Evolutionary conservation across 306 rosid genomes (phyloP).

Genomic region (Malus asiatica): DNA sequence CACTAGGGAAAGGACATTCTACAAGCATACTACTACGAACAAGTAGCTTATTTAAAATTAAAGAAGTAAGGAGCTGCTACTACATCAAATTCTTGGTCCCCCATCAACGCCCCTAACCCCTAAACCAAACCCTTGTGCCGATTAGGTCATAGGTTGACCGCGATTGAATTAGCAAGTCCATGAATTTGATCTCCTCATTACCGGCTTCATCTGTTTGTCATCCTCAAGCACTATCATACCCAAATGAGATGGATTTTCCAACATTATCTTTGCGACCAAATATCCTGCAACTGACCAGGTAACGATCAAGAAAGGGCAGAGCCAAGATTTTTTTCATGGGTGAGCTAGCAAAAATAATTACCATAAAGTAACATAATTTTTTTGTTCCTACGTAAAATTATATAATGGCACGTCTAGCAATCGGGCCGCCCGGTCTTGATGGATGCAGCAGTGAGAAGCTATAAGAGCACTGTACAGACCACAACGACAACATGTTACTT

Average conservation of each 20-base stretch:
- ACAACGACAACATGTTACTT: conserved; percentile 8
- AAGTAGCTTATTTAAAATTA: not conserved
- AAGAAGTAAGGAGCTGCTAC: not conserved
- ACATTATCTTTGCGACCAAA: conserved; percentile 68
- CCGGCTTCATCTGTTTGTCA: conserved; percentile 50
- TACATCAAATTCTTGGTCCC: not conserved
- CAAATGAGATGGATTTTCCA: conserved; percentile 67
- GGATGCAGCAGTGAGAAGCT: conserved; percentile 71
- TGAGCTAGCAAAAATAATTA: no score
- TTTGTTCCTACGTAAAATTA: no score
- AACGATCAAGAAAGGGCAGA: no score
- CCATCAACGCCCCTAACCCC: not conserved
- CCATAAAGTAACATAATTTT: no score
- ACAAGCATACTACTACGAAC: not conserved
- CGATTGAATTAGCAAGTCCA: conserved; percentile 33
- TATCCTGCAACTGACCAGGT: conserved; percentile 75
- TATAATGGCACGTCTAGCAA: conserved; percentile 56
- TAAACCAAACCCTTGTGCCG: not conserved
- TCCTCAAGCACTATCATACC: conserved; percentile 65
- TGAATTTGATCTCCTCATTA: conserved; percentile 61
- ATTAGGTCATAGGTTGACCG: not conserved
- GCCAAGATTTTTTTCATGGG: no score
- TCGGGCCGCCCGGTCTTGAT: conserved; percentile 68
- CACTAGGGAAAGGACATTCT: not conserved
- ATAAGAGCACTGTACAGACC: conserved; percentile 50